Evolutionary conservation across 2,329 filamentous ascomycete species (phyloP).

Genomic region (Knufia fluminis): DNA sequence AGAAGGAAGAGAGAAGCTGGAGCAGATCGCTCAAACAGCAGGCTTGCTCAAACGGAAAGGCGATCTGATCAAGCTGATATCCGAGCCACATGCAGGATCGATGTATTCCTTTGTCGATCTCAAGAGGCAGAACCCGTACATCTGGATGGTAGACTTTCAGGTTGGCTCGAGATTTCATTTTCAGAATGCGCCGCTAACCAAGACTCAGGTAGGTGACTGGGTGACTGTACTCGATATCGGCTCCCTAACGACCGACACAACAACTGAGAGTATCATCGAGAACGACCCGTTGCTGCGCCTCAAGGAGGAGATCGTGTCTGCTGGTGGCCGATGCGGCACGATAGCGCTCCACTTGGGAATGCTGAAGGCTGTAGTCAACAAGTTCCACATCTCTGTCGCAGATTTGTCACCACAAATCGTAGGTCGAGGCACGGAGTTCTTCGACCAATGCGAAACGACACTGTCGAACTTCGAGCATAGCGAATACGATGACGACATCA

Average conservation of each 20-base stretch:
- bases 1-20: too few species aligned
- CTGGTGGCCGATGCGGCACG: conserved; percentile 4
- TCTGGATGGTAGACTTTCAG: too few species aligned
- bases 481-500: background rate
- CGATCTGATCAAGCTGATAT: too few species aligned
- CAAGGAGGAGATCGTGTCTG: background rate
- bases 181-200: background rate
- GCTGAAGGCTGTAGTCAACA: background rate
- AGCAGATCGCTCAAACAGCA: too few species aligned
- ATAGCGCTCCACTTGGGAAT: background rate
- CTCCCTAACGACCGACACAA: background rate
- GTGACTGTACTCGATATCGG: conserved; percentile 4
- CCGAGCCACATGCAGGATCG: too few species aligned
- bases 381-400: background rate
- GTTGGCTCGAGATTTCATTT: too few species aligned
- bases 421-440: background rate
- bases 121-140: too few species aligned
- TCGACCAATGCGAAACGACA: background rate
- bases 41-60: too few species aligned
- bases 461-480: background rate
- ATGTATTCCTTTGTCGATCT: too few species aligned
- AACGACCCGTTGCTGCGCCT: conserved; percentile 2
- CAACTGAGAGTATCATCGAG: background rate
- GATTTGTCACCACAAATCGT: background rate
- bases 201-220: background rate